Evolutionary conservation across 257 asterid species (phyloP), one percentile per base, ranked within the genome.

Genomic region (Leptodermis oblonga): DNA sequence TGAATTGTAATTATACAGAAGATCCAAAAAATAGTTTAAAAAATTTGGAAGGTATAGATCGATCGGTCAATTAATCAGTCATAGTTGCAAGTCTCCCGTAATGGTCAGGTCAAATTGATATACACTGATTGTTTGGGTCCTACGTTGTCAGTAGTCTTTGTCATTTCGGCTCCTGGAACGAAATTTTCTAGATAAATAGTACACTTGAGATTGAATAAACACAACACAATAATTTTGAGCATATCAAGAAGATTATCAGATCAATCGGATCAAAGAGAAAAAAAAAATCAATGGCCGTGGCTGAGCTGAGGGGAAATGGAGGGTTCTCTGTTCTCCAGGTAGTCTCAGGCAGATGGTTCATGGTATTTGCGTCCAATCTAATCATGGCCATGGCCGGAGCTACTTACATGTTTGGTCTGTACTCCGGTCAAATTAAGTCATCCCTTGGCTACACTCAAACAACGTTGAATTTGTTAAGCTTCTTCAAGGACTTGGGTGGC

Each of bases 341-440:
- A 8, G 10, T 87, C 59, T 64, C 76, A 7, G 72, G 91, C 31
- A 78, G 90, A 58, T 88, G 92, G 92, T 88, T 84, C 83, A 82
- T 84, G 88, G 77, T 84, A 5, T 86, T 88, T 31, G 88, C 87
- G 1, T 77, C 74, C 33, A 80, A 79, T 22, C 77, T 88, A 7
- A 84, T 88, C 74, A 79, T 88, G 90, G 71, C 92, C 53, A 67
- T 76, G 81, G 66, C 95, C 1, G 95, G 95, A 18, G 87, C 92
- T 6, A 82, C 88, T 5, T 88, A 86, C 79, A 84, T 88, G 78
- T 88, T 85, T 41, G 92, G 90, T 1, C 70, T 82, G n/a, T 88
- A 86, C 75, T 86, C 92, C 2, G 78, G 70, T 4, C 86, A 77
- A 14, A 73, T 88, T 61, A 88, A 88, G 12, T 42, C 82, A 1